phyloP scores from a whole-genome alignment of 345 rosid species.

The Melaleuca quinquenervia region DNA sequence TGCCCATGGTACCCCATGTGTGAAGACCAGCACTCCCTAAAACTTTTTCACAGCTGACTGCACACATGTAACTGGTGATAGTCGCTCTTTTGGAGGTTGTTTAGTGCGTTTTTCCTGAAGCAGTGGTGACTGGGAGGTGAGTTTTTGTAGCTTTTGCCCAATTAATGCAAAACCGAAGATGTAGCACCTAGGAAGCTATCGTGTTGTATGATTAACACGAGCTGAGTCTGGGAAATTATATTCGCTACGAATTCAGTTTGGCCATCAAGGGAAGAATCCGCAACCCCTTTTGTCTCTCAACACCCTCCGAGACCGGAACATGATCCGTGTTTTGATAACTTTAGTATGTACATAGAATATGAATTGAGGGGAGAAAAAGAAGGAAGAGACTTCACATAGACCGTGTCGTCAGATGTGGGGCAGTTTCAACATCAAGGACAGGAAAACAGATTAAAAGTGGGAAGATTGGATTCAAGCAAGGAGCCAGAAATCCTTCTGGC shows the following conservation, averaged over 20 bases:
- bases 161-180: no score
- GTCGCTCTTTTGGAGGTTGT: background rate
- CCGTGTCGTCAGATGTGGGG: background rate
- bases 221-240: background rate
- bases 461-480: constrained; percentile 31
- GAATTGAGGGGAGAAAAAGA: background rate
- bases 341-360: background rate
- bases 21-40: background rate
- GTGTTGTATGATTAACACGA: no score
- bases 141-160: background rate
- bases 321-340: background rate
- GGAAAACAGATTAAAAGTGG: background rate
- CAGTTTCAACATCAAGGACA: background rate
- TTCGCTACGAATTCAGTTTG: background rate
- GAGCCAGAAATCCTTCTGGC: constrained; percentile 97
- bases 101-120: background rate
- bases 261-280: background rate
- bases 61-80: background rate
- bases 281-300: background rate
- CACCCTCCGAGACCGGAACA: background rate
- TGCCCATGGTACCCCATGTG: background rate
- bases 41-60: background rate
- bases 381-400: background rate
- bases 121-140: background rate
- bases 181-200: background rate